These are phyloP conservation scores for Oenanthe javanica DNA, from an alignment of 140 eudicot genomes.

Conservation along the genomic window DNA sequence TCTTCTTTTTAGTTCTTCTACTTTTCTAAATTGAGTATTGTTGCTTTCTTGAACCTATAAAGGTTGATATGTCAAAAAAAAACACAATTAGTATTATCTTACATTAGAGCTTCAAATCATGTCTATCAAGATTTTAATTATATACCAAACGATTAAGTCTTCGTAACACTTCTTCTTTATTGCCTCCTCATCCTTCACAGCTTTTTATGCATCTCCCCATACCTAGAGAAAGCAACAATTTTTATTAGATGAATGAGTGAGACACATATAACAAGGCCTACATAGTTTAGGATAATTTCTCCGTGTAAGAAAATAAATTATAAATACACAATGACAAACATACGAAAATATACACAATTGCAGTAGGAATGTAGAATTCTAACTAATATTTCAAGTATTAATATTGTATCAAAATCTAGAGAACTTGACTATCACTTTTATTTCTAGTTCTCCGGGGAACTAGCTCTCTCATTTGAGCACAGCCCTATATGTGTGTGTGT, in stretches of 20 bases:
- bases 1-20: constrained; percentile 78
- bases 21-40: constrained; percentile 59
- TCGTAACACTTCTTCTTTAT: constrained; percentile 75
- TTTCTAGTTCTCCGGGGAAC: too few relatives aligned
- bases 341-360: too few relatives aligned
- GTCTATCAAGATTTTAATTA: neutral
- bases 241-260: constrained; percentile 6
- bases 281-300: neutral
- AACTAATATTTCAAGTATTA: too few relatives aligned
- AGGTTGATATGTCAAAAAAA: neutral
- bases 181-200: constrained; percentile 78
- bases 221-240: constrained; percentile 32
- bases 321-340: too few relatives aligned
- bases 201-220: constrained; percentile 74
- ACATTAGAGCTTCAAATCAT: neutral
- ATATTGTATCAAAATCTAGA: too few relatives aligned
- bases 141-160: constrained; percentile 76
- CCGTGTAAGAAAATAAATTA: too few relatives aligned
- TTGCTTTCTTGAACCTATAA: constrained; percentile 73
- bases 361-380: too few relatives aligned
- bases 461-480: too few relatives aligned
- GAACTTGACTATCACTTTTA: too few relatives aligned
- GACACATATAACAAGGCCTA: neutral
- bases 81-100: neutral
- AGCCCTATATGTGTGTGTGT: too few relatives aligned